Percentiles rank a stretch among this genome's conserved stretches.
Evolutionary conservation across 2,329 filamentous ascomycete genomes (phyloP).

Genomic region (Lecanoromycetidae sp.): DNA sequence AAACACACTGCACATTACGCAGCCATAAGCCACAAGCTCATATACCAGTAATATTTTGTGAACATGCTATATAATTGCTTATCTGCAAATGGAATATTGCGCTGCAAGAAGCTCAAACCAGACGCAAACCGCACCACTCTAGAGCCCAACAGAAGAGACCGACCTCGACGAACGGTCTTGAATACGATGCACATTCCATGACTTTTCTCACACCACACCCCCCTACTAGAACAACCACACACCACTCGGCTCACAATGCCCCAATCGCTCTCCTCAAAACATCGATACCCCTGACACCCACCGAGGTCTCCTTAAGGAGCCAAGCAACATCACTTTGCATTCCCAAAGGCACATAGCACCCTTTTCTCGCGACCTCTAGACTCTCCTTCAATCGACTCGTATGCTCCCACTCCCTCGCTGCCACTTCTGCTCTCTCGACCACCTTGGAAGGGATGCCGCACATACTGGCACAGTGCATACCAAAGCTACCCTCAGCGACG

Average conservation of each 20-base stretch:
- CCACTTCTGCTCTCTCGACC: slow-evolving; percentile 75
- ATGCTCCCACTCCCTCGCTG: slow-evolving; percentile 88
- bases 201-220: no score
- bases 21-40: no score
- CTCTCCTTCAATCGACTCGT: slow-evolving; percentile 83
- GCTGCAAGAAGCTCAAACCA: background rate
- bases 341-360: slow-evolving; percentile 72
- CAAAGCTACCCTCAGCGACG: slow-evolving; percentile 90
- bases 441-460: slow-evolving; percentile 79
- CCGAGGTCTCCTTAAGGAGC: slow-evolving; percentile 48
- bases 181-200: no score
- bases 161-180: background rate
- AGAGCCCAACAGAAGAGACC: no score
- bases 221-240: background rate
- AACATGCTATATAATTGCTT: no score
- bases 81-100: background rate
- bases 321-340: slow-evolving; percentile 78
- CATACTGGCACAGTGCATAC: slow-evolving; percentile 98
- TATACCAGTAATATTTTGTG: no score
- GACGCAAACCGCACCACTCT: background rate
- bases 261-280: slow-evolving; percentile 47
- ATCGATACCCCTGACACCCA: slow-evolving; percentile 38
- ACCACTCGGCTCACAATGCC: slow-evolving; percentile 31
- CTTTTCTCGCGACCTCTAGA: slow-evolving; percentile 65
- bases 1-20: no score